Evolutionary conservation across 352 stramenopile genomes (phyloP).

Genomic region (Globisporangium uncinulatum): DNA sequence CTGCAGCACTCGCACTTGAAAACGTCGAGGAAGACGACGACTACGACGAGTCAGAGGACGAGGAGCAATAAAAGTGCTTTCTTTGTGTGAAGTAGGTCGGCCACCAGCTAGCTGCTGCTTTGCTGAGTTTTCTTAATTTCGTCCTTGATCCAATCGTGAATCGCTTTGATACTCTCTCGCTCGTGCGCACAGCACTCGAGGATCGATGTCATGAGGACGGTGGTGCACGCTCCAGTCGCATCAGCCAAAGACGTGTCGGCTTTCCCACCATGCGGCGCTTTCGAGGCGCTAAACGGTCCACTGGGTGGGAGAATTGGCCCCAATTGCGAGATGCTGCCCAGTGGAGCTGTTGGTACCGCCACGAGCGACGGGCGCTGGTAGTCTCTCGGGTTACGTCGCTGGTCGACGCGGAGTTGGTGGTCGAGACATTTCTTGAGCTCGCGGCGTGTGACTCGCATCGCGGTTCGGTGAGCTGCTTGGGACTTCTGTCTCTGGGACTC

Average conservation of each 20-base stretch:
- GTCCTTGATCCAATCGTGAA: slow-evolving; percentile 37
- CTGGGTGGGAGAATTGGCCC: not conserved
- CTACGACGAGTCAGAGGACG: slow-evolving; percentile 16
- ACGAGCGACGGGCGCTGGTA: not conserved
- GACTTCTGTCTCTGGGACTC: slow-evolving; percentile 20
- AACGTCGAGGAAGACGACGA: slow-evolving; percentile 27
- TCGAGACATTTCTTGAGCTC: slow-evolving; percentile 48
- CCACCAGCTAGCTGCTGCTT: too few species aligned
- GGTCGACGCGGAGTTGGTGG: slow-evolving; percentile 37
- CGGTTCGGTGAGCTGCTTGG: slow-evolving; percentile 17
- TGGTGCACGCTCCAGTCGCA: slow-evolving; percentile 16
- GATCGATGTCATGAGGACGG: slow-evolving; percentile 33
- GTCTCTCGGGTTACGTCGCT: slow-evolving; percentile 25
- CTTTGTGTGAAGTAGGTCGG: too few species aligned
- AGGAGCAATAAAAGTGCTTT: not conserved
- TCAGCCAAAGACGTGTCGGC: slow-evolving; percentile 3
- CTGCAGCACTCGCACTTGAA: not conserved
- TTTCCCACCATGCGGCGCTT: not conserved
- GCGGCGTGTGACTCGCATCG: slow-evolving; percentile 27
- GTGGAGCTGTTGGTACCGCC: not conserved
- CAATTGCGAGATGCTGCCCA: not conserved
- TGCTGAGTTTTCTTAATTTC: slow-evolving; percentile 34
- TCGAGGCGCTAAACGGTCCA: not conserved
- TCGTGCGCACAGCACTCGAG: slow-evolving; percentile 44
- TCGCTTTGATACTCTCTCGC: slow-evolving; percentile 28